Percentiles rank a stretch among this genome's conserved stretches.
These are phyloP conservation scores for Marsdenia floribunda DNA, from an alignment of 257 asterid genomes.

Conservation along the genomic window DNA sequence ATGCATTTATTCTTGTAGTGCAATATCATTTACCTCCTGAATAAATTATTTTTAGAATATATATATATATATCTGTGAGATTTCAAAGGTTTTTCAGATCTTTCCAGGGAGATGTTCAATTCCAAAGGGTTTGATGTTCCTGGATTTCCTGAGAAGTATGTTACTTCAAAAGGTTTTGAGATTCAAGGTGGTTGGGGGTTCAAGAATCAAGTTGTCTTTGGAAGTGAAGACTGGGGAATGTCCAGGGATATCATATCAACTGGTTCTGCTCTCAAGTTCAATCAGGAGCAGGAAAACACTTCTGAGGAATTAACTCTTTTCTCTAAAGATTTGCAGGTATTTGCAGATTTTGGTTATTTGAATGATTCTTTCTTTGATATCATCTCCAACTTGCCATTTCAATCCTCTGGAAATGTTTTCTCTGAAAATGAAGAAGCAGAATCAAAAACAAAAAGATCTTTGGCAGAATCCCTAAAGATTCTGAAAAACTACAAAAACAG, in stretches of 20 bases:
- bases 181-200: background rate
- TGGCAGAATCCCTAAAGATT: slow-evolving; percentile 32
- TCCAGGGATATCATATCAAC: background rate
- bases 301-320: background rate
- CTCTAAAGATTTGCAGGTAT: background rate
- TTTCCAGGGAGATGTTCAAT: slow-evolving; percentile 4
- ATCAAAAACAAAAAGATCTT: slow-evolving; percentile 12
- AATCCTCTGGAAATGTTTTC: slow-evolving; percentile 11
- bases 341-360: slow-evolving; percentile 15
- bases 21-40: background rate
- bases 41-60: background rate
- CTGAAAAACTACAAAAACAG: slow-evolving; percentile 38
- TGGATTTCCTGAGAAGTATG: background rate
- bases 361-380: slow-evolving; percentile 19
- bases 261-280: background rate
- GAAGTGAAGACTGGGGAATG: background rate
- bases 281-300: background rate
- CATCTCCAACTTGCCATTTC: slow-evolving; percentile 16
- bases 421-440: slow-evolving; percentile 12
- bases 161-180: slow-evolving; percentile 5
- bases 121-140: slow-evolving; percentile 1
- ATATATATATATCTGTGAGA: background rate
- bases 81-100: background rate
- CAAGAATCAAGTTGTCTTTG: background rate
- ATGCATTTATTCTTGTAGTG: too few species aligned